phyloP scores from a whole-genome alignment of 805 yeast genomes.

The Wickerhamomyces rabaulensis region DNA sequence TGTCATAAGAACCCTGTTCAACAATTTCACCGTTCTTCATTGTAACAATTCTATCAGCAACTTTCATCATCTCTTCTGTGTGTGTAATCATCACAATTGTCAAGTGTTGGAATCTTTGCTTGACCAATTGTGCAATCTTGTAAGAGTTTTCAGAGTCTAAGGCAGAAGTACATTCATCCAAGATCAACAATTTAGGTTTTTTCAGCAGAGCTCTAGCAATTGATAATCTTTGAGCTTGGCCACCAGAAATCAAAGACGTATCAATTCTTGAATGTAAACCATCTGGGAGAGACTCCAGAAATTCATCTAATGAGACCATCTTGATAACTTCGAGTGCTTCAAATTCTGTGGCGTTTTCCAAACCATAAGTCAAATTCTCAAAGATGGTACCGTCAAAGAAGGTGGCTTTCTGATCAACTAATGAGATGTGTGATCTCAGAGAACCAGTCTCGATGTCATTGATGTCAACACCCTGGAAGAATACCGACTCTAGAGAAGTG shows the following conservation, averaged over 20 bases:
- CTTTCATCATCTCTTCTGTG: constrained; percentile 56
- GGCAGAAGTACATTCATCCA: constrained; percentile 91
- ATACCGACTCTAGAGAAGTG: constrained; percentile 33
- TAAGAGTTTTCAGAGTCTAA: constrained; percentile 61
- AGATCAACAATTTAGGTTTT: constrained; percentile 49
- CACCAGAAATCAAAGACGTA: constrained; percentile 64
- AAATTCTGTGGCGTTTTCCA: constrained; percentile 27
- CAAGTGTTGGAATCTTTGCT: constrained; percentile 33
- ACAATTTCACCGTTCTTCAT: constrained; percentile 43
- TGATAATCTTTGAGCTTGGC: constrained; percentile 82
- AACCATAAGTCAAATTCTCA: constrained; percentile 69
- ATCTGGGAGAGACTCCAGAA: constrained; percentile 48
- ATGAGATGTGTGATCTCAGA: constrained; percentile 49
- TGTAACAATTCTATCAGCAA: constrained; percentile 46
- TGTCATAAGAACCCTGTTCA: constrained; percentile 38
- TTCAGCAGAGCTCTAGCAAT: constrained; percentile 78
- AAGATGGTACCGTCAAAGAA: constrained; percentile 70
- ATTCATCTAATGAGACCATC: constrained; percentile 46
- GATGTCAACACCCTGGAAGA: constrained; percentile 44
- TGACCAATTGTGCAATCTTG: constrained; percentile 45
- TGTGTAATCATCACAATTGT: constrained; percentile 70
- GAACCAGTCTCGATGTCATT: constrained; percentile 37
- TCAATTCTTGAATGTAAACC: constrained; percentile 60
- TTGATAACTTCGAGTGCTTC: constrained; percentile 36
- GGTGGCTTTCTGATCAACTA: constrained; percentile 72